A percentile compares a stretch with the other conserved stretches of the same genome.
phyloP scores from a whole-genome alignment of 345 rosid species.

The Alliaria petiolata region DNA sequence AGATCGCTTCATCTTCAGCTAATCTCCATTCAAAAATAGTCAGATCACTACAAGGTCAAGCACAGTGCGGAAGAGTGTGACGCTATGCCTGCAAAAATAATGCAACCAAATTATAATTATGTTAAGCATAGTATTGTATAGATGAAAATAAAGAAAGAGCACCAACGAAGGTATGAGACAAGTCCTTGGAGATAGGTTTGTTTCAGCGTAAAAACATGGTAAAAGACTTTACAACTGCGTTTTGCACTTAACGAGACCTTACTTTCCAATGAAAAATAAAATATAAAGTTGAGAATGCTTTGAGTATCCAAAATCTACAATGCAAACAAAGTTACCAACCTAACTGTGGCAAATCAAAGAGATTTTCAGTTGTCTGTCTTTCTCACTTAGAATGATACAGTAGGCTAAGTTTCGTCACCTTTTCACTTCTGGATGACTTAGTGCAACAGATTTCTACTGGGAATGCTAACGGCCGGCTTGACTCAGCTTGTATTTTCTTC shows the following conservation, averaged over 20 bases:
- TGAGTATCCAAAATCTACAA: neutral
- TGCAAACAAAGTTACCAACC: neutral
- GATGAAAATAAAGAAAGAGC: neutral
- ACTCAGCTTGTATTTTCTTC: constrained; percentile 39
- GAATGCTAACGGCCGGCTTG: neutral
- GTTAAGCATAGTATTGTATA: neutral
- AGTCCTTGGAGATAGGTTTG: neutral
- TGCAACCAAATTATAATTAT: neutral
- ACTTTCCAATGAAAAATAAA: neutral
- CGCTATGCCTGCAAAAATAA: constrained; percentile 5
- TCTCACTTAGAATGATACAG: neutral
- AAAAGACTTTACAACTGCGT: neutral
- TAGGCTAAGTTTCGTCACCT: constrained; percentile 11
- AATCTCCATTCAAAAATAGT: neutral
- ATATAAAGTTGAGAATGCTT: neutral
- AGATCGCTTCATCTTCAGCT: constrained; percentile 1
- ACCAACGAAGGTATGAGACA: neutral
- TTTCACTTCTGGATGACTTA: constrained; percentile 6
- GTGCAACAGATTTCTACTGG: neutral
- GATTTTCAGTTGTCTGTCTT: neutral
- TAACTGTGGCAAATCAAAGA: neutral
- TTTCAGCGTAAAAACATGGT: neutral
- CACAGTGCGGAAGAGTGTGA: neutral
- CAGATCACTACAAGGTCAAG: neutral
- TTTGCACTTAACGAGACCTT: neutral